Base-by-base conservation (phyloP, 192 early-diverging fungal species). In the Linderina pennispora region DNA sequence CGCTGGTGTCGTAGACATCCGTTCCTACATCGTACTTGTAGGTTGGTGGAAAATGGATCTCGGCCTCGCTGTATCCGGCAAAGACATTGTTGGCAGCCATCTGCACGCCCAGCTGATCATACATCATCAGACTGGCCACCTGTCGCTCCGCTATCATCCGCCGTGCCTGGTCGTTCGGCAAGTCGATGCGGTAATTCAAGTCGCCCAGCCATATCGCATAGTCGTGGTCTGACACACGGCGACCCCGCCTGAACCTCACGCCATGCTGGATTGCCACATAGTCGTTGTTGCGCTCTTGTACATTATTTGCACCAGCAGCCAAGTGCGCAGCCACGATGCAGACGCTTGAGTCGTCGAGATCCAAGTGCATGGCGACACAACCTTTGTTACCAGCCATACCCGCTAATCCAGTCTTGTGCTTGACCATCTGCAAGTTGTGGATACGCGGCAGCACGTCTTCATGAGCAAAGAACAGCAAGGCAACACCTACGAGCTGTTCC, bases 381-480 rank as follows among this genome's bases (percentile, higher is more conserved):
- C 96, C 96, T 76, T 99, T 99, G 74, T 97, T 99, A 32, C 91
- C 97, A 1, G 92, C 84, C 80, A 97, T 92, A 5, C 97, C 97
- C 15, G 80, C 80, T 35, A 99, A 63, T 3, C 95, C 97, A 4
- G 95, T 99, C 78, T 98, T 99, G 58, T 83, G 82, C 22, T 82
- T 85, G 4, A 80, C 74, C 43, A 81, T 82, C 65, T 96, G 90
- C 14, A 98, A 81, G 43, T 82, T 80, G 34, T 91, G 77, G 13
- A 99, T 82, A 20, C 84, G 58, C 2, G 76, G 71, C 0, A 86
- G 75, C 37, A 80, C 75, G 21, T 77, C 62, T 18, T 76, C 74
- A 42, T 88, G 83, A 14, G 86, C 87, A 80, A 89, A 98, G 0
- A 93, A 74, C 62, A 97, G 81, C 20, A 99, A 41, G 1, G 88